Conservation (phyloP, 495 filamentous ascomycete genomes). For the Aspergillus indologenus region DNA sequence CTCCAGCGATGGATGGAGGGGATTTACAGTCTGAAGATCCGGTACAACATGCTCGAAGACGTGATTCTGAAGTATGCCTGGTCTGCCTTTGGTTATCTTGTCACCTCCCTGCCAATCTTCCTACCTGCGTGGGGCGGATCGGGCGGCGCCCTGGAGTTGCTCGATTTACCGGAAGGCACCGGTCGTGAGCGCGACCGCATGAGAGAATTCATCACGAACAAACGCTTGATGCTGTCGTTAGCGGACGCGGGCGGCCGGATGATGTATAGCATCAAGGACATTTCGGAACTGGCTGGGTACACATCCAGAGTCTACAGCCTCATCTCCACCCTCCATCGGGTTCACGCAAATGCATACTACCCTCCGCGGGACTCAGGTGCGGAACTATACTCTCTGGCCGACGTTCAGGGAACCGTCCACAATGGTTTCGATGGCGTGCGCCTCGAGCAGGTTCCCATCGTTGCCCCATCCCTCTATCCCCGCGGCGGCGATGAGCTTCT, state of each 20-base stretch:
- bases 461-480: constrained; percentile 75
- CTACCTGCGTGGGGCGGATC: constrained; percentile 91
- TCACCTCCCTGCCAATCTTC: constrained; percentile 91
- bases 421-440: constrained; percentile 93
- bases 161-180: constrained; percentile 36
- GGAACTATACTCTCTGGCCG: constrained; percentile 82
- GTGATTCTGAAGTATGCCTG: constrained; percentile 98
- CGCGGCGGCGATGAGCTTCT: constrained; percentile 88
- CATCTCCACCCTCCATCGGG: constrained; percentile 89
- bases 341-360: constrained; percentile 85
- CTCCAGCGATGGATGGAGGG: constrained; percentile 93
- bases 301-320: constrained; percentile 94
- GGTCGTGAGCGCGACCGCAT: constrained; percentile 78
- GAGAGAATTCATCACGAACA: constrained; percentile 99
- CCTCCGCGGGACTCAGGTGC: constrained; percentile 61
- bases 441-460: constrained; percentile 88
- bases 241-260: constrained; percentile 95
- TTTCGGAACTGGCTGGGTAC: constrained; percentile 94
- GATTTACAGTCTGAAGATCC: constrained; percentile 92
- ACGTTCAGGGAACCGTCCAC: constrained; percentile 88
- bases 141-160: constrained; percentile 65
- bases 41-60: constrained; percentile 98
- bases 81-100: constrained; percentile 94
- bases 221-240: constrained; percentile 94
- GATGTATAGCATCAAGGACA: constrained; percentile 98